Conservation (phyloP, 208 protist genomes). For the Crithidia fasciculata region DNA sequence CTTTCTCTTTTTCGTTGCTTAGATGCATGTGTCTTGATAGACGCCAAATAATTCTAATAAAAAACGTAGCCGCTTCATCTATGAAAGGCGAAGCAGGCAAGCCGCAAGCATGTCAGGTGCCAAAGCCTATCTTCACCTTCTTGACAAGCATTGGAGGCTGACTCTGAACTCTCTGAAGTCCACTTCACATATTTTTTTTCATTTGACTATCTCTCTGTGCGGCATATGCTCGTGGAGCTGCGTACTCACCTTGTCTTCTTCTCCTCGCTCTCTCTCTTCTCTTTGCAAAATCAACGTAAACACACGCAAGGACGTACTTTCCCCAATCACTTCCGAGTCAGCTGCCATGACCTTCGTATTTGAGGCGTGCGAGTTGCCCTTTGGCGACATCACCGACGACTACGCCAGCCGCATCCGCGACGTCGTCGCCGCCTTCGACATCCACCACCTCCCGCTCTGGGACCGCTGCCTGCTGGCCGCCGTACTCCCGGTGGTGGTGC, state of each 20-base stretch:
- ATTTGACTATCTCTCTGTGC: no score
- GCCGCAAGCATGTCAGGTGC: no score
- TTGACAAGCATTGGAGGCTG: no score
- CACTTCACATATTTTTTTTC: no score
- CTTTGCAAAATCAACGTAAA: conserved; percentile 5
- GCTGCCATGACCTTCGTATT: conserved; percentile 73
- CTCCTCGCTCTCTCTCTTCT: neutral
- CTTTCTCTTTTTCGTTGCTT: neutral
- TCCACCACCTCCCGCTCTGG: conserved; percentile 55
- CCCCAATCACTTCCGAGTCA: neutral
- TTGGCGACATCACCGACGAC: conserved; percentile 41
- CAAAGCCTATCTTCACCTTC: no score
- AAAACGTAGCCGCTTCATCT: no score
- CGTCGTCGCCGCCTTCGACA: conserved; percentile 2
- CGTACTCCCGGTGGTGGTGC: conserved; percentile 60
- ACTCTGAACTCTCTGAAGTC: no score
- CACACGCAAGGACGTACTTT: neutral
- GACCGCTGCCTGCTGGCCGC: conserved; percentile 59
- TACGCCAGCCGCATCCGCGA: conserved; percentile 16
- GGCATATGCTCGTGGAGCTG: neutral
- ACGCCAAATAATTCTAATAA: no score
- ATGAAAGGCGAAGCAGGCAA: no score
- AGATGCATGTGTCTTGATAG: no score
- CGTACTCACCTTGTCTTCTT: neutral
- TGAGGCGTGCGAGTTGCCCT: conserved; percentile 68